Conservation (phyloP, 2,329 filamentous ascomycete species). For the Cyphellophora europaea region DNA sequence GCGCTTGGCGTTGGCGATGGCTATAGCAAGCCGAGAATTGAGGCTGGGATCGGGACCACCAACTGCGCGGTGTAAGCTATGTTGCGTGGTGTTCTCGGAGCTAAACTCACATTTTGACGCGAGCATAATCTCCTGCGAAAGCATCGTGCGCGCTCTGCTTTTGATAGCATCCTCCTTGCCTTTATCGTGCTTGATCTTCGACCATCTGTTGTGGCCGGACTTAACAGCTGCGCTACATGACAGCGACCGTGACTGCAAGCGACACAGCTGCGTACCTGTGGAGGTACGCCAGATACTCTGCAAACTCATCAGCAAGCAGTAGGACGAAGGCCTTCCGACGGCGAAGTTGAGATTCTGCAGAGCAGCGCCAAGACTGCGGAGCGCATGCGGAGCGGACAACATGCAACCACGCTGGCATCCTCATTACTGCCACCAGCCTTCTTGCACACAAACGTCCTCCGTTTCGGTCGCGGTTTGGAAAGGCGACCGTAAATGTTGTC, state of each 20-base stretch:
- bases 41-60: conserved; percentile 63
- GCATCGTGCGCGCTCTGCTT: conserved; percentile 56
- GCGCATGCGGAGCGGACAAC: too few species aligned
- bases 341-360: too few species aligned
- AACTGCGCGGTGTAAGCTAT: conserved; percentile 39
- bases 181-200: conserved; percentile 93
- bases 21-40: conserved; percentile 67
- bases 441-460: too few species aligned
- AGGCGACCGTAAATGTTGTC: too few species aligned
- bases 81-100: neutral
- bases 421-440: too few species aligned
- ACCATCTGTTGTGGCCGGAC: conserved; percentile 87
- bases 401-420: too few species aligned
- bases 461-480: too few species aligned
- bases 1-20: conserved; percentile 72
- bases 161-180: conserved; percentile 70
- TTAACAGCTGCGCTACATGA: conserved; percentile 1
- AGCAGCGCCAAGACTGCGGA: too few species aligned
- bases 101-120: conserved; percentile 56
- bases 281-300: neutral
- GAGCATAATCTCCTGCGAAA: conserved; percentile 64
- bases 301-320: neutral
- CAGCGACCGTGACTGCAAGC: conserved; percentile 1
- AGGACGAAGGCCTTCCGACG: too few species aligned
- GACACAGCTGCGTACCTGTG: conserved; percentile 1